A percentile compares a stretch with the other conserved stretches of the same genome.
Evolutionary conservation across 352 stramenopile species (phyloP).

Genomic region (Phytophthora megakarya): DNA sequence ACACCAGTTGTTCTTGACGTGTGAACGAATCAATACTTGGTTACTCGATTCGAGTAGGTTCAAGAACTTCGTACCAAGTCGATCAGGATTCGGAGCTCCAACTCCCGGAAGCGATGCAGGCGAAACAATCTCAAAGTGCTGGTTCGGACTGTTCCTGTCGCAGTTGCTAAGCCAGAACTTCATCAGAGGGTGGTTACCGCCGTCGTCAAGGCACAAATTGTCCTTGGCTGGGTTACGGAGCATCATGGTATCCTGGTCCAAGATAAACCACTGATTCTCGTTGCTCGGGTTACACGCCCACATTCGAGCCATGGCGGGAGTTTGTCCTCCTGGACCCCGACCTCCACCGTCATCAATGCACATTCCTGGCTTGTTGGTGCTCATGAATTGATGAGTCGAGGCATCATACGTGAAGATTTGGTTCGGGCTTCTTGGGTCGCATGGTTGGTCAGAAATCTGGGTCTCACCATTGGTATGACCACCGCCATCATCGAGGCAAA

Average conservation of each 20-base stretch:
- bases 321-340: slow-evolving; percentile 6
- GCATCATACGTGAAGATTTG: slow-evolving; percentile 33
- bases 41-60: slow-evolving; percentile 5
- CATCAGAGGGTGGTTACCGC: slow-evolving; percentile 9
- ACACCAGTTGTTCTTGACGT: slow-evolving; percentile 24
- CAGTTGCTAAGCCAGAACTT: slow-evolving; percentile 17
- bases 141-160: slow-evolving; percentile 29
- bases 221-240: slow-evolving; percentile 34
- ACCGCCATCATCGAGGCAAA: slow-evolving; percentile 43
- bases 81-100: neutral
- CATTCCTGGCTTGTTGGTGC: slow-evolving; percentile 16
- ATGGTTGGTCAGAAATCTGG: slow-evolving; percentile 23
- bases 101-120: neutral
- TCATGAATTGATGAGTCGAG: slow-evolving; percentile 21
- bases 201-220: slow-evolving; percentile 44
- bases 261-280: slow-evolving; percentile 30
- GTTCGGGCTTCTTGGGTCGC: slow-evolving; percentile 28
- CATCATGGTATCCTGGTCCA: slow-evolving; percentile 35
- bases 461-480: slow-evolving; percentile 23
- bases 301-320: slow-evolving; percentile 11
- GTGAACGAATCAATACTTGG: slow-evolving; percentile 22
- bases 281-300: slow-evolving; percentile 28
- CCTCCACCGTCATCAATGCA: slow-evolving; percentile 33
- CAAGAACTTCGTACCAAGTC: neutral
- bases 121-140: slow-evolving; percentile 41